A percentile compares a stretch with the other conserved stretches of the same genome.
Conservation (phyloP, 73 alveolate genomes). For the Loxodes magnus region DNA sequence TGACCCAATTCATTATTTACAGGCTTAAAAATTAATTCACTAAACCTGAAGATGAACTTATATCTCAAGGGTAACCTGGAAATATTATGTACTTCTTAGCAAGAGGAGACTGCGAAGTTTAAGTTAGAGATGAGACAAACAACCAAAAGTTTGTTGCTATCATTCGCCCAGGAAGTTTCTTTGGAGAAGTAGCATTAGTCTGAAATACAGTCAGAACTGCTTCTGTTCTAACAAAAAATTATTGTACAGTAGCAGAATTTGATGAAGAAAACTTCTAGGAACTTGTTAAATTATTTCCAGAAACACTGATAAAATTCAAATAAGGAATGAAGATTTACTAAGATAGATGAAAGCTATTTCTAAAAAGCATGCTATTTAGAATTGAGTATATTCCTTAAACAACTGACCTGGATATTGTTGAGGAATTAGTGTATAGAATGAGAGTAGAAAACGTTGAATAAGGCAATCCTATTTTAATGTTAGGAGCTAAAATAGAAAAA, state of each 20-base stretch:
- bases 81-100: slow-evolving; percentile 35
- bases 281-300: slow-evolving; percentile 20
- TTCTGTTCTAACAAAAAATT: slow-evolving; percentile 65
- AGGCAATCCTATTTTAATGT: not conserved
- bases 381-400: not conserved
- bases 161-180: slow-evolving; percentile 67
- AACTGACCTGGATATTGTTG: not conserved
- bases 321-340: not conserved
- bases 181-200: slow-evolving; percentile 91
- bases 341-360: not conserved
- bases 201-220: slow-evolving; percentile 85
- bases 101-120: slow-evolving; percentile 38
- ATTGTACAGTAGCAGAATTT: slow-evolving; percentile 67
- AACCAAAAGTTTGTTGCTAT: slow-evolving; percentile 48
- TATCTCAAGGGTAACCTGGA: slow-evolving; percentile 12
- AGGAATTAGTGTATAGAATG: not conserved
- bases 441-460: not conserved
- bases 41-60: not conserved
- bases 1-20: not conserved
- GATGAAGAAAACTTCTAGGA: slow-evolving; percentile 47
- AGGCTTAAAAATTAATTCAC: not conserved
- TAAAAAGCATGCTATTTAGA: not conserved
- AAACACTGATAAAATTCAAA: not conserved
- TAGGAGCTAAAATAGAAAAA: not conserved
- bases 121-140: slow-evolving; percentile 14